These are phyloP conservation scores for Sicyos edulis DNA, from an alignment of 306 rosid genomes.

Conservation along the genomic window DNA sequence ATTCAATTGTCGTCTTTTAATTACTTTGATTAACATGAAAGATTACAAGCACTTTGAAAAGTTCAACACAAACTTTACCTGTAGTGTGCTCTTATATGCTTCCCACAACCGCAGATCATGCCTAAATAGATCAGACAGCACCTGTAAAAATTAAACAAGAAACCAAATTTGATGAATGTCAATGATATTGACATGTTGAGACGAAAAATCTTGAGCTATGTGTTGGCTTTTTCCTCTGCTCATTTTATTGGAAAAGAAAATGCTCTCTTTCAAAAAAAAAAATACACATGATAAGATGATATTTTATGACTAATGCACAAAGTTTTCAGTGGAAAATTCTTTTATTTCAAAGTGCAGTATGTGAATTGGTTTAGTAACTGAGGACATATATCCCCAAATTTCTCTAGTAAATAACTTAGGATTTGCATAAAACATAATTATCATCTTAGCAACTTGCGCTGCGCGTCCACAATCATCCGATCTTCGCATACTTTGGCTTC, in stretches of 20 bases:
- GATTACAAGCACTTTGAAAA: background rate
- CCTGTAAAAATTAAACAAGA: conserved; percentile 38
- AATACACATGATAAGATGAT: background rate
- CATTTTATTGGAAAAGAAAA: conserved; percentile 5
- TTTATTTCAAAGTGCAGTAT: background rate
- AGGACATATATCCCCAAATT: background rate
- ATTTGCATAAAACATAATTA: background rate
- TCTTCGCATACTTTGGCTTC: no score
- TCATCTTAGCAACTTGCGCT: no score
- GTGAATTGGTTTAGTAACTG: background rate
- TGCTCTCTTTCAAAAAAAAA: background rate
- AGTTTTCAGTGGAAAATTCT: background rate
- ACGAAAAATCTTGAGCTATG: background rate
- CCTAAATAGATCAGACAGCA: conserved; percentile 76
- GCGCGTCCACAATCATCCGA: no score
- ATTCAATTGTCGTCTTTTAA: conserved; percentile 14
- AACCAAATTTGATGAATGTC: conserved; percentile 13
- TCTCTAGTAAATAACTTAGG: background rate
- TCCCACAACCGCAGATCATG: conserved; percentile 78
- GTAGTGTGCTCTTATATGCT: conserved; percentile 68
- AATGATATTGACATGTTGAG: background rate
- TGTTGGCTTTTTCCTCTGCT: background rate
- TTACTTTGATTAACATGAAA: background rate
- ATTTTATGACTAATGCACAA: background rate
- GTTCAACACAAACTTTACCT: conserved; percentile 41